Conservation (phyloP, 768 basidiomycete species). For the Boletus fagicola region DNA sequence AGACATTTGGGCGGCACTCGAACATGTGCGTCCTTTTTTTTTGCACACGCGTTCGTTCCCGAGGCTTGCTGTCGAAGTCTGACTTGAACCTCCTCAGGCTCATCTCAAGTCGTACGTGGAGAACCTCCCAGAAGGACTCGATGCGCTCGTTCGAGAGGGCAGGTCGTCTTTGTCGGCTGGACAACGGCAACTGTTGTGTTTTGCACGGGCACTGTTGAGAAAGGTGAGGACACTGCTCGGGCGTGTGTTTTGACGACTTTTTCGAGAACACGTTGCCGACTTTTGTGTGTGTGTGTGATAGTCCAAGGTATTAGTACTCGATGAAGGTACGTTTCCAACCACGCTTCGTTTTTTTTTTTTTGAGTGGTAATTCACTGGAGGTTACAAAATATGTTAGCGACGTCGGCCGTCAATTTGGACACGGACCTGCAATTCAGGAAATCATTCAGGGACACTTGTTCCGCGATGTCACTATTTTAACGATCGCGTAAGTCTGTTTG, state of each 20-base stretch:
- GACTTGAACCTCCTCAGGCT: neutral
- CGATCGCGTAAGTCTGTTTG: neutral
- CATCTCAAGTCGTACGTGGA: neutral
- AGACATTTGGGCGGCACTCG: too few relatives aligned
- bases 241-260: neutral
- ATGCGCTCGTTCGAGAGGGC: neutral
- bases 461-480: neutral
- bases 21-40: too few relatives aligned
- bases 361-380: too few relatives aligned
- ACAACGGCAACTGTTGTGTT: neutral
- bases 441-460: neutral
- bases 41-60: too few relatives aligned
- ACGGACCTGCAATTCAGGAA: neutral
- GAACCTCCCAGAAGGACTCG: neutral
- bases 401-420: neutral
- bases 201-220: neutral
- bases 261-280: too few relatives aligned
- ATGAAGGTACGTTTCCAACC: neutral
- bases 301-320: neutral
- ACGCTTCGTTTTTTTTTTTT: neutral
- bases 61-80: neutral
- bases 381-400: neutral
- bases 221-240: neutral
- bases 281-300: neutral
- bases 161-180: neutral